A percentile compares a stretch with the other conserved stretches of the same genome.
These are phyloP conservation scores for Leptographium wingfieldii DNA, from an alignment of 2,329 filamentous ascomycete species.

Conservation along the genomic window DNA sequence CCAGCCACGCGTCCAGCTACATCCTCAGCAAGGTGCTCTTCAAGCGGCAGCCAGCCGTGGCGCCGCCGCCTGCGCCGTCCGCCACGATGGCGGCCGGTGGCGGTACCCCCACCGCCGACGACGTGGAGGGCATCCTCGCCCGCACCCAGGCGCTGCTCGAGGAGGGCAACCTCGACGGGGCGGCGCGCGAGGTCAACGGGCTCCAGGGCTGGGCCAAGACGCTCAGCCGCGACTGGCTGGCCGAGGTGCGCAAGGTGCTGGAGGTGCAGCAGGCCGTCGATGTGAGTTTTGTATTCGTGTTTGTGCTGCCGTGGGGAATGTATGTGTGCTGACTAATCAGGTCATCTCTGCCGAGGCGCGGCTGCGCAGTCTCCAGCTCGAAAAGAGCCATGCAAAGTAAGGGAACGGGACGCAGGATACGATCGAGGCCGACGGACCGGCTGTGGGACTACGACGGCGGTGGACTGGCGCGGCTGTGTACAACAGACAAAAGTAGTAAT, in stretches of 20 bases:
- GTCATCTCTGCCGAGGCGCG: conserved; percentile 84
- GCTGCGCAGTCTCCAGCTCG: conserved; percentile 74
- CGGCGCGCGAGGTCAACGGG: conserved; percentile 89
- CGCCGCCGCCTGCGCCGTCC: conserved; percentile 24
- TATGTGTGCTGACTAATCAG: conserved; percentile 26
- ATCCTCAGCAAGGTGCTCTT: conserved; percentile 90
- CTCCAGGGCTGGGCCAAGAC: conserved; percentile 92
- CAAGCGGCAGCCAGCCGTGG: conserved; percentile 78
- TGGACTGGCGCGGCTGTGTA: too few relatives aligned
- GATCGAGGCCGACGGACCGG: background rate
- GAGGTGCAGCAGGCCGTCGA: conserved; percentile 95
- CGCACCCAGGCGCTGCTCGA: conserved; percentile 83
- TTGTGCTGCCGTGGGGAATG: background rate
- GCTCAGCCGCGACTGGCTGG: conserved; percentile 84
- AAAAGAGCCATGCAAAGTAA: conserved; percentile 34
- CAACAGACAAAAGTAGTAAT: background rate
- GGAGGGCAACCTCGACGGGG: conserved; percentile 82
- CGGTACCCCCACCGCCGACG: conserved; percentile 20
- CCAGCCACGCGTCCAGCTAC: conserved; percentile 82
- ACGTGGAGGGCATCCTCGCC: conserved; percentile 87
- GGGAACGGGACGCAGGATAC: background rate
- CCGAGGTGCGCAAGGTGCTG: conserved; percentile 78
- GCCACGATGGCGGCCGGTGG: too few relatives aligned
- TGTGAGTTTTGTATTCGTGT: conserved; percentile 43
- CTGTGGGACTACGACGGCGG: background rate